Conservation (phyloP, 768 basidiomycete species). For the Porphyrellus cyaneotinctus region DNA sequence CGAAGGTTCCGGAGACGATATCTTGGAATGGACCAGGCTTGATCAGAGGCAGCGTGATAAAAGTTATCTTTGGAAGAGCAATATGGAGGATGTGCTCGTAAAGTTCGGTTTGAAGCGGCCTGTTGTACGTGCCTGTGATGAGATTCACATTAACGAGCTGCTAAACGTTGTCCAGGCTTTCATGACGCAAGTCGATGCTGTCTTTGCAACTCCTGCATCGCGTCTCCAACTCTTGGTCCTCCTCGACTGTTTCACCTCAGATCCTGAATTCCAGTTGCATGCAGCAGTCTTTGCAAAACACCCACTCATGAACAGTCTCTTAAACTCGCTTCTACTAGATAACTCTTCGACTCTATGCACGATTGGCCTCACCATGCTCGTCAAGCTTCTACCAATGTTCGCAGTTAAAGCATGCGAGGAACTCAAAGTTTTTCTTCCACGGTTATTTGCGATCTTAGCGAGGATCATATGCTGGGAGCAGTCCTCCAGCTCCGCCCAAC, state of each 20-base stretch:
- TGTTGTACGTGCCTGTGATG: conserved; percentile 46
- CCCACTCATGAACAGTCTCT: conserved; percentile 59
- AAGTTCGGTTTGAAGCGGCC: conserved; percentile 60
- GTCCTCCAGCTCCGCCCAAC: conserved; percentile 34
- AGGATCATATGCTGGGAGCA: conserved; percentile 75
- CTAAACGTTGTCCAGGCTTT: conserved; percentile 50
- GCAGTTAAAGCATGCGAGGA: conserved; percentile 57
- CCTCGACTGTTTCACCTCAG: conserved; percentile 58
- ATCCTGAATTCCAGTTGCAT: conserved; percentile 46
- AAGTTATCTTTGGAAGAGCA: conserved; percentile 67
- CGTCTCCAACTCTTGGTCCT: conserved; percentile 70
- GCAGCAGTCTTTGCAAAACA: conserved; percentile 53
- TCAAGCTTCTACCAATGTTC: conserved; percentile 71
- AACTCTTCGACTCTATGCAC: conserved; percentile 69
- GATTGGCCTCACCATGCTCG: conserved; percentile 57
- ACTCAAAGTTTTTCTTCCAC: conserved; percentile 59
- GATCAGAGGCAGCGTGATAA: conserved; percentile 58
- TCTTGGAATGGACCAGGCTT: conserved; percentile 69
- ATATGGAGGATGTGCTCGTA: conserved; percentile 72
- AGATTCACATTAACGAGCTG: conserved; percentile 4
- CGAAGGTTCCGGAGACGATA: conserved; percentile 68
- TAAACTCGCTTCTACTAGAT: conserved; percentile 68
- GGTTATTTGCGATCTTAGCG: conserved; percentile 62
- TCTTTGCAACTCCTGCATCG: conserved; percentile 55
- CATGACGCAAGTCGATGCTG: conserved; percentile 59